Evolutionary conservation across 768 basidiomycete genomes (phyloP).

Genomic region (Tylopilus rubrobrunneus): DNA sequence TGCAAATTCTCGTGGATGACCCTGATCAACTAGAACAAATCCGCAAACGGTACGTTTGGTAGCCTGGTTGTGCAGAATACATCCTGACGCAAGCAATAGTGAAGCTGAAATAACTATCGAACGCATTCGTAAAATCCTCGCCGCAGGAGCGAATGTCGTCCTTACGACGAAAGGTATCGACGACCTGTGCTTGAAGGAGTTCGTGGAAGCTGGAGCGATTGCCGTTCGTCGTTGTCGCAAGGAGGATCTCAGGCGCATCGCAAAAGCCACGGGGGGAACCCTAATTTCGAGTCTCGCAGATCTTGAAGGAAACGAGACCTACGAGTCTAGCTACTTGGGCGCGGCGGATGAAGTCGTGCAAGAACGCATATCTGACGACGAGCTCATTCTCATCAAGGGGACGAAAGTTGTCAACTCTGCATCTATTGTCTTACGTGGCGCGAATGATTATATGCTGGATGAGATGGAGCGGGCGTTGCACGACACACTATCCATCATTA

Average conservation of each 20-base stretch:
- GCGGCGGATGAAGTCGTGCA: constrained; percentile 94
- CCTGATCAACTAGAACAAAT: constrained; percentile 96
- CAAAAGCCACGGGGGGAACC: constrained; percentile 94
- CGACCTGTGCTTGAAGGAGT: constrained; percentile 96
- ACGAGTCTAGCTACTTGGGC: constrained; percentile 89
- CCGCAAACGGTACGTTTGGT: constrained; percentile 67
- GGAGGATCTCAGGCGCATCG: constrained; percentile 95
- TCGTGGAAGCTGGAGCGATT: constrained; percentile 98
- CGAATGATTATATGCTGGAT: constrained; percentile 98
- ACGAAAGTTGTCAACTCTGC: constrained; percentile 94
- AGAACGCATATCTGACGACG: constrained; percentile 97
- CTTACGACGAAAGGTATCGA: constrained; percentile 99
- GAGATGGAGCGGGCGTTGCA: constrained; percentile 99
- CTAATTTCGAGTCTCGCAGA: constrained; percentile 91
- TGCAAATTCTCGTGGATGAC: constrained; percentile 96
- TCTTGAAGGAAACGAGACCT: constrained; percentile 96
- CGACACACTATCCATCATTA: constrained; percentile 92
- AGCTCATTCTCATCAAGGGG: constrained; percentile 95
- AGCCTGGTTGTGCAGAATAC: not conserved
- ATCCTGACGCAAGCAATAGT: constrained; percentile 40
- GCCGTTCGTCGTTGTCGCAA: constrained; percentile 97
- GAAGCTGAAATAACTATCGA: constrained; percentile 96
- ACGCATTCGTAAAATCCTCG: constrained; percentile 92
- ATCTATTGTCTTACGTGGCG: constrained; percentile 91
- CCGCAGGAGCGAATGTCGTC: constrained; percentile 93